Percentiles rank a stretch among this genome's conserved stretches.
phyloP scores from a whole-genome alignment of 495 filamentous ascomycete species.

The Lophiotrema nucula region DNA sequence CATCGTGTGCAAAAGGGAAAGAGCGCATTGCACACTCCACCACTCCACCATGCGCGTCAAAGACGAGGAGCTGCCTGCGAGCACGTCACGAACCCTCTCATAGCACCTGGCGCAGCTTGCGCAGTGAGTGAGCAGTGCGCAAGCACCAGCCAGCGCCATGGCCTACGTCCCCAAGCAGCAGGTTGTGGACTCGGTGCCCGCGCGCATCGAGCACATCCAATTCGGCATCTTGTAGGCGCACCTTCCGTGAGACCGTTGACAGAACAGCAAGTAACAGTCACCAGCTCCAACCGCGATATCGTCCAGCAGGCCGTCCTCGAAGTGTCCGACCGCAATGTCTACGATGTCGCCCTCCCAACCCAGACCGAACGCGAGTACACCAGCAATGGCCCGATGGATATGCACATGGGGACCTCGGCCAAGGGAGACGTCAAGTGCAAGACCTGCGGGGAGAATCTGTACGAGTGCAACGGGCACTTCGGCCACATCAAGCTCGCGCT shows the following conservation, averaged over 20 bases:
- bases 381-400: conserved; percentile 79
- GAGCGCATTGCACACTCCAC: no score
- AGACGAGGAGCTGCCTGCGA: no score
- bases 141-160: no score
- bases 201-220: conserved; percentile 87
- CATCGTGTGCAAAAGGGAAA: no score
- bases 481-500: conserved; percentile 86
- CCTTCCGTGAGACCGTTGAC: no score
- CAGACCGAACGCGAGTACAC: conserved; percentile 54
- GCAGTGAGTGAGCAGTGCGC: no score
- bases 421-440: conserved; percentile 65
- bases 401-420: conserved; percentile 82
- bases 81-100: no score
- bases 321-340: conserved; percentile 85
- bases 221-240: conserved; percentile 96
- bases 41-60: no score
- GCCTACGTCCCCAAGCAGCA: conserved; percentile 66
- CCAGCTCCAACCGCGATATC: conserved; percentile 87
- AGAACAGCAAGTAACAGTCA: no score
- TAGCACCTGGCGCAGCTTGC: no score
- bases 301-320: conserved; percentile 90
- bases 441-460: conserved; percentile 75
- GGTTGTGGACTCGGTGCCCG: conserved; percentile 80
- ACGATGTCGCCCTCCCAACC: conserved; percentile 66
- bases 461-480: conserved; percentile 90